These are phyloP conservation scores for Ascochyta viciae-villosae DNA, from an alignment of 2,329 filamentous ascomycete genomes.

Conservation along the genomic window DNA sequence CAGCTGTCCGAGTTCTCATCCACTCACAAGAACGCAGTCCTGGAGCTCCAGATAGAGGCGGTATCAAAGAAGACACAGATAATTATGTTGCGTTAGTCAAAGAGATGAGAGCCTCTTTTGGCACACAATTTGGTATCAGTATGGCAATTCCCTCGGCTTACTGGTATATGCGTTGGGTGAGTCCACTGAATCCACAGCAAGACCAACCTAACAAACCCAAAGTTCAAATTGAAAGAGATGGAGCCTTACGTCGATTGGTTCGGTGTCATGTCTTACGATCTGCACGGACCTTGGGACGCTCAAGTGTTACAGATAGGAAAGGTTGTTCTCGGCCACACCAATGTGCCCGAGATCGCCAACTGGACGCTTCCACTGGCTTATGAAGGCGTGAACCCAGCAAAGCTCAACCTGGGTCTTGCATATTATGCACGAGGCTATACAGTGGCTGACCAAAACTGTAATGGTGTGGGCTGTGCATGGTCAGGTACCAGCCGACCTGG, in stretches of 20 bases:
- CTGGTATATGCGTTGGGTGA: constrained; percentile 30
- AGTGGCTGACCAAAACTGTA: constrained; percentile 21
- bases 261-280: constrained; percentile 33
- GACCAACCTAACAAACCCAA: not conserved
- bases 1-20: not conserved
- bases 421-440: constrained; percentile 54
- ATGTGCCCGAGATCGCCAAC: not conserved
- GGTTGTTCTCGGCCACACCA: not conserved
- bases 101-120: constrained; percentile 26
- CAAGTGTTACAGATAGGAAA: constrained; percentile 24
- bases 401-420: constrained; percentile 54
- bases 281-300: constrained; percentile 42
- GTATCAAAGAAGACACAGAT: constrained; percentile 42
- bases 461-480: constrained; percentile 20
- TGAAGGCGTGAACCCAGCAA: constrained; percentile 49
- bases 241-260: constrained; percentile 33
- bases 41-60: constrained; percentile 44
- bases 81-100: constrained; percentile 33
- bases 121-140: constrained; percentile 33
- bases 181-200: too few species aligned
- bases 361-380: constrained; percentile 53
- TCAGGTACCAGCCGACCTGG: constrained; percentile 17
- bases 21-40: constrained; percentile 14
- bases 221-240: constrained; percentile 46
- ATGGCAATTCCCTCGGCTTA: constrained; percentile 29